These are phyloP conservation scores for Cylindrodendrum hubeiense DNA, from an alignment of 2,329 filamentous ascomycete genomes.

Conservation along the genomic window DNA sequence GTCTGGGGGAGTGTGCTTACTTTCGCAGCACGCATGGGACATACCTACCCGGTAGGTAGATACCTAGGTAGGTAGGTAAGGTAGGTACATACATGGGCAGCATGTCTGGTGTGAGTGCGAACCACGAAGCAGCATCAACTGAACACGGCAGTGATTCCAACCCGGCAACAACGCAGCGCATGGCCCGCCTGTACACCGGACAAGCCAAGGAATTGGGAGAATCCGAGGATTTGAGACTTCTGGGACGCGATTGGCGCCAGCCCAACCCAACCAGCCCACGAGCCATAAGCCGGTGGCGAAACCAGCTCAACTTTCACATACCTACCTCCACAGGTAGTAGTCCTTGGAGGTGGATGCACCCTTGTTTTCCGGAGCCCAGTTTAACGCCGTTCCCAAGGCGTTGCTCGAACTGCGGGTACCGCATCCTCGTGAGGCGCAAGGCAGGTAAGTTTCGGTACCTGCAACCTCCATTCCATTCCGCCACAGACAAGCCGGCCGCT, in stretches of 20 bases:
- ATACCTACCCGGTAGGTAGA: no score
- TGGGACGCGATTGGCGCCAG: no score
- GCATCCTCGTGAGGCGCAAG: not conserved
- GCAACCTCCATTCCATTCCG: not conserved
- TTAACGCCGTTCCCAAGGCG: not conserved
- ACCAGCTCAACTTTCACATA: not conserved
- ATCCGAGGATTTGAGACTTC: not conserved
- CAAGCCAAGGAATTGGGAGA: not conserved
- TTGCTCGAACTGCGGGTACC: not conserved
- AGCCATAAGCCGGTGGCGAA: constrained; percentile 2
- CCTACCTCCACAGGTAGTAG: not conserved
- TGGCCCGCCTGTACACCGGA: not conserved
- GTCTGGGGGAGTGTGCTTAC: not conserved
- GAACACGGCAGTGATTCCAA: not conserved
- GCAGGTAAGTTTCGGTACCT: not conserved
- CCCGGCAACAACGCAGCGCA: not conserved
- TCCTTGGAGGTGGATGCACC: not conserved
- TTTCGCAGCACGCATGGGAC: no score
- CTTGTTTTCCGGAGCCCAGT: not conserved
- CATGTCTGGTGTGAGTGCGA: not conserved
- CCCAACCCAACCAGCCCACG: not conserved
- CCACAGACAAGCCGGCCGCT: not conserved
- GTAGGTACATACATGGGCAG: no score
- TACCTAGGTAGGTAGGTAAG: no score
- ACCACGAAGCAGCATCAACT: not conserved